Evolutionary conservation across 495 filamentous ascomycete genomes (phyloP), one percentile per base, ranked within the genome.

Genomic region (Lepraria neglecta): DNA sequence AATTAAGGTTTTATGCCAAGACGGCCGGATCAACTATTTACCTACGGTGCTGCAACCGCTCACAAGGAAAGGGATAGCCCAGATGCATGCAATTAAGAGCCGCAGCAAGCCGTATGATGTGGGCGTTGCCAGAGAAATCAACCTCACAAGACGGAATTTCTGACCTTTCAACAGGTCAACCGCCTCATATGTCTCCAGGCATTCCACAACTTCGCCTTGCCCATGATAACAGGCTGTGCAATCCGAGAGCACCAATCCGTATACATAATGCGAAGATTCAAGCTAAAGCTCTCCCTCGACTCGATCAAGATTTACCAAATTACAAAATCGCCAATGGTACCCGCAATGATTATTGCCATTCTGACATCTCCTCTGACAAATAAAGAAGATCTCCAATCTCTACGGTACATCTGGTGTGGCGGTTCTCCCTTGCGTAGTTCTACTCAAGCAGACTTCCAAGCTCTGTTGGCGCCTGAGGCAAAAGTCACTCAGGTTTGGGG

Each of bases 201-300:
- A 51, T 87, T 86, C 67, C 84, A 87, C 70, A 77, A 79, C 45
- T 77, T 78, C 10, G 74, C 76, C 28, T 75, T 75, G 14, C 78
- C 81, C 3, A 69, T 75, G 10, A 71, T 75, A n/a, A 75, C 79
- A 54, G 74, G 80, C 43, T 71, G 72, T 11, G 70, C 79, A 1
- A 67, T 85, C 24, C 77, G 78, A 44, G 67, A 63, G 11, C 78
- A 81, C 0, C 64, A 75, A 10, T 46, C 66, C n/a, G 74, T 71
- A 4, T 84, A 82, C 61, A 70, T 86, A 59, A 81, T 87, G 75
- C 76, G 76, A 12, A 76, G 82, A 3, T 87, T 83, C 67, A 78
- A 84, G 6, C 67, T 84, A 3, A 67, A 78, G 35, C 60, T 62
- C 0, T 85, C 78, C 56, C 73, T 86, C 14, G 62, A 67, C 3